These are phyloP conservation scores for Coprinellus micaceus DNA, from an alignment of 768 basidiomycete species.

Conservation along the genomic window DNA sequence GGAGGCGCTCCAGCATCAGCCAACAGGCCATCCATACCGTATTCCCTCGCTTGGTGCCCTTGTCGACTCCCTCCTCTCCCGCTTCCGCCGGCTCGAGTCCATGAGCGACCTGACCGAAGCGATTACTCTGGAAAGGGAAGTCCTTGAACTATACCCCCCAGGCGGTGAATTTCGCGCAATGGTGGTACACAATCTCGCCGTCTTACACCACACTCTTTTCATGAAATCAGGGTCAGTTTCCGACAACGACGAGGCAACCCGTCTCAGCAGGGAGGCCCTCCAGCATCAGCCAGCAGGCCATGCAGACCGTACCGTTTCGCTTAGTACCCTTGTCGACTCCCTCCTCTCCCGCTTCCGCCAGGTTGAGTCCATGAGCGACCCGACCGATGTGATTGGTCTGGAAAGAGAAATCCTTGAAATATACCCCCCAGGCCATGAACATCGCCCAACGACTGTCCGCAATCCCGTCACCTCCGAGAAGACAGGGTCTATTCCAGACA, in stretches of 20 bases:
- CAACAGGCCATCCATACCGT: background rate
- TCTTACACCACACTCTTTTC: constrained; percentile 13
- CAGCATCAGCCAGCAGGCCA: background rate
- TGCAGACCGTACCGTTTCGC: background rate
- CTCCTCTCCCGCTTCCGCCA: too few relatives aligned
- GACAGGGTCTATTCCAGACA: too few relatives aligned
- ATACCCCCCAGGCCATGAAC: too few relatives aligned
- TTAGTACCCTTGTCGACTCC: constrained; percentile 3
- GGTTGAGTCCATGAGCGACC: too few relatives aligned
- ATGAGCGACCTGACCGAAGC: background rate
- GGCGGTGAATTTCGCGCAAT: constrained; percentile 4
- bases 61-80: background rate
- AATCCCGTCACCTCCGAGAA: too few relatives aligned
- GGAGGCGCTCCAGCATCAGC: background rate
- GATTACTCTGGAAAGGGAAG: constrained; percentile 9
- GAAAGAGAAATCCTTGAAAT: too few relatives aligned
- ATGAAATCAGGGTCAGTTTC: background rate
- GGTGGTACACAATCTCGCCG: constrained; percentile 11
- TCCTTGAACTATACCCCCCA: constrained; percentile 9
- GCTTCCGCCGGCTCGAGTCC: background rate
- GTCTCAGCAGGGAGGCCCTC: background rate
- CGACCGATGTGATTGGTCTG: too few relatives aligned
- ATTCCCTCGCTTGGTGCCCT: background rate
- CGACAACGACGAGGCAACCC: constrained; percentile 1
- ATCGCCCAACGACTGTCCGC: too few relatives aligned